phyloP scores from a whole-genome alignment of 805 yeast genomes.

The Novakomyces olei region DNA sequence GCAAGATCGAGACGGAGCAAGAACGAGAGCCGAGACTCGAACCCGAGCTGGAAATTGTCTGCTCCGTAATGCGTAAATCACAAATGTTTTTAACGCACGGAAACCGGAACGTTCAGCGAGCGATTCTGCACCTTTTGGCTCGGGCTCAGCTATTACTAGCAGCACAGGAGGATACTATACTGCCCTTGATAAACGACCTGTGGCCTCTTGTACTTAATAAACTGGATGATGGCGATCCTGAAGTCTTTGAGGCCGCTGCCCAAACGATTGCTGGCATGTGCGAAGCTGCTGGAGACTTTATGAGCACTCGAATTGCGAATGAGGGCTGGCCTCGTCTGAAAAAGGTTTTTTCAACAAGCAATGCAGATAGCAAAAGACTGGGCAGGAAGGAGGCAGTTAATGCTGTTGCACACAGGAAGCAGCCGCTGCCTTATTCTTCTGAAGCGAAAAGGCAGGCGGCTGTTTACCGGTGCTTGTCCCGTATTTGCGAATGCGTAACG shows the following conservation, averaged over 20 bases:
- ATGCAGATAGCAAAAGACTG: too few species aligned
- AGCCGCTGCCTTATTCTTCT: too few species aligned
- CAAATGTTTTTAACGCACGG: slow-evolving; percentile 47
- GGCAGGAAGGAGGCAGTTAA: too few species aligned
- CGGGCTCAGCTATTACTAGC: slow-evolving; percentile 31
- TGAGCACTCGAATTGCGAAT: slow-evolving; percentile 15
- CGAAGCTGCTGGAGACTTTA: slow-evolving; percentile 16
- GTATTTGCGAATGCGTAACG: too few species aligned
- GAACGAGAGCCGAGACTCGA: too few species aligned
- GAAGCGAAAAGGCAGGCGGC: too few species aligned
- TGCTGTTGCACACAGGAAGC: too few species aligned
- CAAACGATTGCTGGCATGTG: slow-evolving; percentile 13
- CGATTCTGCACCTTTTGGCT: slow-evolving; percentile 30
- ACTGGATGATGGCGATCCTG: slow-evolving; percentile 15
- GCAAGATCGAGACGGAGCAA: slow-evolving; percentile 16
- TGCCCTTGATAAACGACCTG: slow-evolving; percentile 29
- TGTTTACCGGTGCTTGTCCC: too few species aligned
- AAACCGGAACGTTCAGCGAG: slow-evolving; percentile 32
- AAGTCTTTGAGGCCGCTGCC: slow-evolving; percentile 15
- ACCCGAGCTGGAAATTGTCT: slow-evolving; percentile 28
- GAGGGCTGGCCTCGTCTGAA: slow-evolving; percentile 6
- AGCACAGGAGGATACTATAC: slow-evolving; percentile 22
- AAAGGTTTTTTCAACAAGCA: too few species aligned
- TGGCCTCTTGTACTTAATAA: slow-evolving; percentile 27
- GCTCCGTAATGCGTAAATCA: slow-evolving; percentile 44